phyloP scores from a whole-genome alignment of 192 early-diverging fungal species.

The Rhizophlyctis rosea region DNA sequence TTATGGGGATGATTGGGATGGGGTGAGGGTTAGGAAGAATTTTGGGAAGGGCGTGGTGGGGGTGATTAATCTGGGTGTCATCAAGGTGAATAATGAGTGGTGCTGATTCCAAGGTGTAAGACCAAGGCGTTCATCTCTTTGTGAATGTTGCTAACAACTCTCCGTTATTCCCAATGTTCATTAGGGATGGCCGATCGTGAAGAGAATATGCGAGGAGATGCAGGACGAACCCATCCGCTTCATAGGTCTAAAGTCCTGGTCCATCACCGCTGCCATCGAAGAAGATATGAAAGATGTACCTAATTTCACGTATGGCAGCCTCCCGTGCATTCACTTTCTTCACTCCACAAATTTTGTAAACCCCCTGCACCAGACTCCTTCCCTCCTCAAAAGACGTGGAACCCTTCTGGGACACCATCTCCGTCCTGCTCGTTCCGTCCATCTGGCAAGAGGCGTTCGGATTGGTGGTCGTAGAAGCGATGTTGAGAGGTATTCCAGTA shows the following conservation, averaged over 20 bases:
- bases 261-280: conserved; percentile 3
- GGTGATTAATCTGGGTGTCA: conserved; percentile 19
- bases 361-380: too few relatives aligned
- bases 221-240: conserved; percentile 19
- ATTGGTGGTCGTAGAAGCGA: conserved; percentile 22
- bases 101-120: too few relatives aligned
- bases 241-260: conserved; percentile 23
- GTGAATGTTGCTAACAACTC: too few relatives aligned
- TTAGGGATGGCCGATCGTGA: conserved; percentile 15
- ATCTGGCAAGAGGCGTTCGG: conserved; percentile 24
- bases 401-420: conserved; percentile 5
- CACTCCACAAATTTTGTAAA: too few relatives aligned
- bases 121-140: too few relatives aligned
- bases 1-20: conserved; percentile 12
- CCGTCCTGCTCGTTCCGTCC: conserved; percentile 20
- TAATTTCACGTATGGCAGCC: conserved; percentile 15
- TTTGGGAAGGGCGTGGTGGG: conserved; percentile 14
- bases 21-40: conserved; percentile 10
- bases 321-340: too few relatives aligned
- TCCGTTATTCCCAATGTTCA: too few relatives aligned
- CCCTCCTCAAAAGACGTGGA: conserved; percentile 20
- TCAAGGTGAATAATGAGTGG: too few relatives aligned
- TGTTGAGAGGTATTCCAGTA: conserved; percentile 20
- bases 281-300: conserved; percentile 7
- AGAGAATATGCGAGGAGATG: conserved; percentile 5